These are phyloP conservation scores for Leccinum boreale DNA, from an alignment of 768 basidiomycete genomes.

Conservation along the genomic window DNA sequence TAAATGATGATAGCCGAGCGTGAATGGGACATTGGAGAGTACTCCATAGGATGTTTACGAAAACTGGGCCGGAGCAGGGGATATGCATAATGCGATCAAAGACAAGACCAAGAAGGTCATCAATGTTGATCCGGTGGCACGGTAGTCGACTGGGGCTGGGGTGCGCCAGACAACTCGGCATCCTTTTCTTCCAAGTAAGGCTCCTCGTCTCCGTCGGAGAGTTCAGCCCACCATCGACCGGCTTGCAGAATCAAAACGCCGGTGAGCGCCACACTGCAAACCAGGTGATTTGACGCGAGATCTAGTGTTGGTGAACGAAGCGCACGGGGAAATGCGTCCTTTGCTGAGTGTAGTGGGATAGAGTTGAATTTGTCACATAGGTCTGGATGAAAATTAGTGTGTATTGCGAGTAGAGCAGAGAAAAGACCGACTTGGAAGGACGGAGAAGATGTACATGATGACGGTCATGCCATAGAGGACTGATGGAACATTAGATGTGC, in stretches of 20 bases:
- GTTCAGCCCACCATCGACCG: constrained; percentile 82
- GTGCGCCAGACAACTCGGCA: constrained; percentile 14
- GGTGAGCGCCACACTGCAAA: constrained; percentile 84
- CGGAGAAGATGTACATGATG: constrained; percentile 70
- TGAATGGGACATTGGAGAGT: constrained; percentile 7
- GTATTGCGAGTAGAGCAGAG: neutral
- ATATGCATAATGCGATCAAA: neutral
- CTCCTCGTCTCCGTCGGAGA: constrained; percentile 59
- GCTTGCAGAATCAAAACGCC: constrained; percentile 85
- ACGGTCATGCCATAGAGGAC: constrained; percentile 76
- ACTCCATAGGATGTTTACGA: constrained; percentile 6
- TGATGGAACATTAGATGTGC: constrained; percentile 28
- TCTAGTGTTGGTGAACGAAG: constrained; percentile 67
- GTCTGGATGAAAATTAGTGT: constrained; percentile 35
- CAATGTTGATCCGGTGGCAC: constrained; percentile 9
- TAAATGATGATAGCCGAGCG: constrained; percentile 23
- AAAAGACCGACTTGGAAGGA: constrained; percentile 65
- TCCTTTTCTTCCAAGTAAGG: constrained; percentile 30
- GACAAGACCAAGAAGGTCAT: neutral
- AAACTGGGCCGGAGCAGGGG: neutral
- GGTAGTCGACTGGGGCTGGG: constrained; percentile 1
- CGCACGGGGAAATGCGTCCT: constrained; percentile 58
- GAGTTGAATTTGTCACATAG: constrained; percentile 56
- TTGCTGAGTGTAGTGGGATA: constrained; percentile 49
- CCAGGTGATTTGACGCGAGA: constrained; percentile 79